These are phyloP conservation scores for Stachybotrys chartarum DNA, from an alignment of 2,329 filamentous ascomycete genomes.

Conservation along the genomic window DNA sequence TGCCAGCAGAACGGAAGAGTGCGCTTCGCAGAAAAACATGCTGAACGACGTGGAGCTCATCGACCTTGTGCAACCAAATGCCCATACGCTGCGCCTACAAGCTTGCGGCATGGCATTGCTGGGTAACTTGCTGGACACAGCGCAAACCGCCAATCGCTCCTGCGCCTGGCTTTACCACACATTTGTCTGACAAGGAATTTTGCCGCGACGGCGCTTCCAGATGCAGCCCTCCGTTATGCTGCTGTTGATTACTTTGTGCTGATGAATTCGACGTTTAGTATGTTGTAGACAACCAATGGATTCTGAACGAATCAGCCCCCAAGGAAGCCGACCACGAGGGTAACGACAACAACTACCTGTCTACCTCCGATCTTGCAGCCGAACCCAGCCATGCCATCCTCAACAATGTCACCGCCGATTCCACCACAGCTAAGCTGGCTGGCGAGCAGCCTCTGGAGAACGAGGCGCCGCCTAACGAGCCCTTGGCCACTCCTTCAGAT, in stretches of 20 bases:
- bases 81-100: too few species aligned
- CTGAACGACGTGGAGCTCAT: background rate
- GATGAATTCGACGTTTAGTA: conserved; percentile 51
- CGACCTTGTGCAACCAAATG: too few species aligned
- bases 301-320: conserved; percentile 70
- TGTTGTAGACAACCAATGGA: conserved; percentile 90
- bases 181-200: background rate
- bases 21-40: background rate
- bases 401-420: conserved; percentile 61
- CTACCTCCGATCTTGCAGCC: conserved; percentile 59
- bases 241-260: too few species aligned
- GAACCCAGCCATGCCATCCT: conserved; percentile 44
- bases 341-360: conserved; percentile 90
- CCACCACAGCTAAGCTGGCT: conserved; percentile 65
- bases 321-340: conserved; percentile 76
- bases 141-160: background rate
- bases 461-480: conserved; percentile 11
- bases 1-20: background rate
- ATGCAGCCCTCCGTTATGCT: too few species aligned
- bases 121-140: too few species aligned
- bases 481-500: conserved; percentile 23
- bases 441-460: conserved; percentile 46
- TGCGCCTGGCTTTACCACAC: background rate
- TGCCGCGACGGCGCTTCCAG: too few species aligned
- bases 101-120: background rate